Base-by-base conservation (phyloP, 306 rosid genomes). In the Fagus sylvatica region DNA sequence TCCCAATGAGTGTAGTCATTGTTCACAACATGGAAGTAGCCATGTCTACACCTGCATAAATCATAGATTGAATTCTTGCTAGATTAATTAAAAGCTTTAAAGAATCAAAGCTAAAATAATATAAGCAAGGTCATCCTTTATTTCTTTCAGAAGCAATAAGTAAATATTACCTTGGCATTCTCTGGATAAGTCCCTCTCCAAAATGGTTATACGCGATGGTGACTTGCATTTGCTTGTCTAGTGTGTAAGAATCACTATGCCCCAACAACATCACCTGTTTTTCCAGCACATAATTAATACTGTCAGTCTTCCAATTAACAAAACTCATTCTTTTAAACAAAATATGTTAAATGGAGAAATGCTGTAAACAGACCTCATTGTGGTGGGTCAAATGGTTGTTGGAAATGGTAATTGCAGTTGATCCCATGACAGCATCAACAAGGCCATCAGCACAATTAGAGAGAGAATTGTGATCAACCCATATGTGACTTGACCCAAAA, bases 1-100 rank as follows among this genome's bases (percentile, higher is more conserved):
- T 95, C 98, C 98, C 98, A 94, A 77, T 94, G 98, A 71, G 98
- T 94, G 85, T 94, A 94, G 84, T 94, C 98, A 73, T 94, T 94
- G 95, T 94, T 94, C 92, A 94, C 98, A 78, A 94, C 98, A 76
- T 94, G 98, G 83, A 95, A 95, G 77, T 95, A 95, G 49, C 98
- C 98, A 28, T 95, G 98, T 72, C 98, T 84, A 80, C 98, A 95
- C 85, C 98, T 95, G 93, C 80, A 87, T 68, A 82, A 61, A 80
- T 42, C 46, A 78, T 57, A 2, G 0, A 78, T 54, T 79, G 68
- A 34, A 53, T 7, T 43, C 61, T 54, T 74, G 80, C 79, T 64
- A 82, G 80, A 51, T 73, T 68, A 75, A 70, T 30, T 71, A 48
- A 69, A 56, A 61, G 0, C 30, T 62, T 70, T 22, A 75, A 41